Evolutionary conservation across 129 eudicot species (phyloP), one percentile per base, ranked within the genome.

Genomic region (Helianthus tuberosus): DNA sequence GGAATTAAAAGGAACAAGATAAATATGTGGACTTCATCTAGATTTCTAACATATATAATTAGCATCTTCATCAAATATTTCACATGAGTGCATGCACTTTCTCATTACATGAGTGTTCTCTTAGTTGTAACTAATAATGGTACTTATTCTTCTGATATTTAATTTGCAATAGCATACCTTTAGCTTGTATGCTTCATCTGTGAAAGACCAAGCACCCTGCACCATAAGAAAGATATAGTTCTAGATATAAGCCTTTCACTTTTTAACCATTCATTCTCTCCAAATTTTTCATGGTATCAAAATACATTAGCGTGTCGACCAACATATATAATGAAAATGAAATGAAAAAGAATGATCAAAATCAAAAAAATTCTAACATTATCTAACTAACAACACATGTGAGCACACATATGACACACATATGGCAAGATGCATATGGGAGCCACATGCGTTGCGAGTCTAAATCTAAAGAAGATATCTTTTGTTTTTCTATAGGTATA

Each of bases 171-270:
- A 15, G 64, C 50, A 50, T 85, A 95, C 99, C 97, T 95, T 85
- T 80, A 89, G 81, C 87, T 89, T 95, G 81, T 82, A 91, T 65
- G 85, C 54, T 69, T 95, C 97, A 78, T 83, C 75, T 12, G 99
- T 87, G 80, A 95, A 95, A 68, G 97, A 86, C 97, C 96, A 95
- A 46, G 79, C 81, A 11, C 92, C 97, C 99, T 95, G 83, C 70
- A 85, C n/a, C 72, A 72, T 38, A 5, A 41, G 29, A 78, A 72
- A 79, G 61, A 68, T 29, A 7, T 69, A 70, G 5, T 72, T 51
- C 41, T 36, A 65, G 25, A 38, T 44, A 43, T 38, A 75, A 55
- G 61, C 47, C 54, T 71, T 3, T 8, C 29, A 27, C 11, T 16
- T 17, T 11, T 55, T 55, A 53, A 51, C n/a, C 57, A 13, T 51